Evolutionary conservation across 345 rosid species (phyloP).

Genomic region (rapeseed (Brassica napus)): Da-Ae NC_063447.1:58002001-58002500

Average conservation of each 20-base stretch:
- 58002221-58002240: background rate
- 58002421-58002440: conserved; percentile 53
- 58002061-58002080: background rate
- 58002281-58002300: background rate
- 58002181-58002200: background rate
- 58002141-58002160: background rate
- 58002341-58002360: conserved; percentile 56
- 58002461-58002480: conserved; percentile 33
- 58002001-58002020: background rate
- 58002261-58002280: background rate
- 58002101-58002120: background rate
- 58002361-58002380: conserved; percentile 44
- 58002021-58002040: background rate
- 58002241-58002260: background rate
- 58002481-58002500: conserved; percentile 48
- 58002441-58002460: conserved; percentile 50
- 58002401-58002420: conserved; percentile 45
- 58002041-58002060: background rate
- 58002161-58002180: background rate
- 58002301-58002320: background rate
- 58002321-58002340: conserved; percentile 25
- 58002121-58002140: background rate
- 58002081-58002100: background rate
- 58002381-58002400: conserved; percentile 46
- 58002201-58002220: conserved; percentile 11